A percentile compares a stretch with the other conserved stretches of the same genome.
Evolutionary conservation across 73 alveolate species (phyloP).

Genomic region (Urostyla sp.): DNA sequence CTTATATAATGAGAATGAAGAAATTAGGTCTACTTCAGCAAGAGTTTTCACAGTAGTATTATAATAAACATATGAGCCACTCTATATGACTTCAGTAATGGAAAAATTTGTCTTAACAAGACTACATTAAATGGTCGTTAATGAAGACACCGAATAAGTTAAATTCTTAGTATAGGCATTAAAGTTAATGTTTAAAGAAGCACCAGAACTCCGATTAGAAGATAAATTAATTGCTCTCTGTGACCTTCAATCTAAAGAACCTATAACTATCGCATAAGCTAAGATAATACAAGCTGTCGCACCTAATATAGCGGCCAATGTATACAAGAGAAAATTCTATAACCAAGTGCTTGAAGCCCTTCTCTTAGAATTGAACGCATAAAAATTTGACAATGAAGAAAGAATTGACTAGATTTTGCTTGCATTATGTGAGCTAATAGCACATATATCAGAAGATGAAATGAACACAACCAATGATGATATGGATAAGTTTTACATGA

Average conservation of each 20-base stretch:
- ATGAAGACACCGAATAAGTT: neutral
- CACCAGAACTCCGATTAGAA: constrained; percentile 37
- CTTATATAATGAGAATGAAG: constrained; percentile 47
- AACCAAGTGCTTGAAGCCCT: constrained; percentile 34
- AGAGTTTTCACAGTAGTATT: neutral
- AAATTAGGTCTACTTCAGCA: constrained; percentile 48
- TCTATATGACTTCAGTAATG: neutral
- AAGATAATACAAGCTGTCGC: constrained; percentile 53
- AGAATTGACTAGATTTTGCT: constrained; percentile 12
- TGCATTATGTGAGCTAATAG: constrained; percentile 31
- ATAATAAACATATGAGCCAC: constrained; percentile 40
- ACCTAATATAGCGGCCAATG: constrained; percentile 30
- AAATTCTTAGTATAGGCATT: neutral
- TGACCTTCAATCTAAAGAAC: constrained; percentile 3
- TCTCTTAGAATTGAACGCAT: constrained; percentile 10
- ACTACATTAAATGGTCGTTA: constrained; percentile 13
- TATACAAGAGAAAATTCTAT: constrained; percentile 52
- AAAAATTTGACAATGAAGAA: constrained; percentile 25
- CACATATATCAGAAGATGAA: constrained; percentile 29
- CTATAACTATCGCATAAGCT: constrained; percentile 51
- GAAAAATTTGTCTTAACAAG: constrained; percentile 44
- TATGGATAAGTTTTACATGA: constrained; percentile 42
- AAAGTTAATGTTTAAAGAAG: neutral
- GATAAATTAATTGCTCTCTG: constrained; percentile 47
- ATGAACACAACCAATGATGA: constrained; percentile 24